Conservation (phyloP, 169 alveolate species). For the Cyclospora cayetanensis region DNA sequence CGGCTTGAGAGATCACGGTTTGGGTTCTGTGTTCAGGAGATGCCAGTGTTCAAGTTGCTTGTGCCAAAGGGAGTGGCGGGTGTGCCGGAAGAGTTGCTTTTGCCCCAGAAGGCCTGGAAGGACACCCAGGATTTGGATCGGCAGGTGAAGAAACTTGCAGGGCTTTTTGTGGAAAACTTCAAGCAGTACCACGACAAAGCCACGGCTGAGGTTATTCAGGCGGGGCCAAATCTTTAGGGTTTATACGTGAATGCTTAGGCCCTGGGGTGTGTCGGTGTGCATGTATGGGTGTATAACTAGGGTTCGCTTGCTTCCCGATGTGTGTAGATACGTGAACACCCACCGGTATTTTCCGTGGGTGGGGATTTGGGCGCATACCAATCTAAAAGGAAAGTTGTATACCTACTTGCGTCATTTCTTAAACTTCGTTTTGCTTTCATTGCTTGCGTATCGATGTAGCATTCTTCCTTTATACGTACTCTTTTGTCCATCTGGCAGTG, state of each 20-base stretch:
- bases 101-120: conserved; percentile 58
- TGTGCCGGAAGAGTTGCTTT: conserved; percentile 59
- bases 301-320: not conserved
- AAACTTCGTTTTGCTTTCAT: too few relatives aligned
- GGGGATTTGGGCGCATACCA: too few relatives aligned
- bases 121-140: not conserved
- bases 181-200: conserved; percentile 57
- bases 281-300: too few relatives aligned
- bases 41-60: conserved; percentile 34
- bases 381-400: too few relatives aligned
- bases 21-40: not conserved
- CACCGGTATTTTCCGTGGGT: too few relatives aligned
- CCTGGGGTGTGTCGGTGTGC: not conserved
- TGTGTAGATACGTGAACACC: not conserved
- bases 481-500: too few relatives aligned
- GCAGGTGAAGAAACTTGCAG: conserved; percentile 32
- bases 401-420: too few relatives aligned
- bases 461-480: too few relatives aligned
- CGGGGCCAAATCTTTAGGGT: conserved; percentile 60
- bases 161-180: conserved; percentile 64
- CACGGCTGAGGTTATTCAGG: conserved; percentile 52
- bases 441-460: too few relatives aligned
- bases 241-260: not conserved
- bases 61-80: conserved; percentile 60
- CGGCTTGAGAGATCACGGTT: not conserved